A percentile compares a stretch with the other conserved stretches of the same genome.
These are phyloP conservation scores for Aspergillus udagawae DNA, from an alignment of 2,329 filamentous ascomycete genomes.

Conservation along the genomic window DNA sequence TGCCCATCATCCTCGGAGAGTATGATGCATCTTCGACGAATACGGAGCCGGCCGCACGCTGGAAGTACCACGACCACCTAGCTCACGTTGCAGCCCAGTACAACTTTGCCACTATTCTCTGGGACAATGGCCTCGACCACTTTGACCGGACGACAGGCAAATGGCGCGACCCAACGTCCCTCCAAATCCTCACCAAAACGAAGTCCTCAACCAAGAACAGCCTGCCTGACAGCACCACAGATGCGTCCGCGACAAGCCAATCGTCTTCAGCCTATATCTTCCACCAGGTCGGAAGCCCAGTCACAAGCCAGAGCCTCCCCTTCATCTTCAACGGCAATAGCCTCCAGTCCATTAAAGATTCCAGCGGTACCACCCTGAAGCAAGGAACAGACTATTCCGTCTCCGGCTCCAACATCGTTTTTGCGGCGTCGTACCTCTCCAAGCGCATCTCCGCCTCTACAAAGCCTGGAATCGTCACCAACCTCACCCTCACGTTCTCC, in stretches of 20 bases:
- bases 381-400: slow-evolving; percentile 46
- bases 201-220: slow-evolving; percentile 45
- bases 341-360: slow-evolving; percentile 40
- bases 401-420: slow-evolving; percentile 44
- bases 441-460: slow-evolving; percentile 42
- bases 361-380: slow-evolving; percentile 33
- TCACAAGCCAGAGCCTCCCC: slow-evolving; percentile 43
- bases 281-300: slow-evolving; percentile 46
- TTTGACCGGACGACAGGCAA: slow-evolving; percentile 47
- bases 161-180: slow-evolving; percentile 50
- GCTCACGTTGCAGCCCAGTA: slow-evolving; percentile 48
- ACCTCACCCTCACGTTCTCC: slow-evolving; percentile 52
- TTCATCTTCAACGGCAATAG: slow-evolving; percentile 56
- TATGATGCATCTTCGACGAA: slow-evolving; percentile 50
- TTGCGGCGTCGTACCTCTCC: slow-evolving; percentile 46
- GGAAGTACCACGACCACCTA: slow-evolving; percentile 57
- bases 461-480: slow-evolving; percentile 46
- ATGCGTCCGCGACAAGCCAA: slow-evolving; percentile 45
- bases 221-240: slow-evolving; percentile 51
- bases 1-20: slow-evolving; percentile 57
- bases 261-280: slow-evolving; percentile 53
- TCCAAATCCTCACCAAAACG: slow-evolving; percentile 48
- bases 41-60: slow-evolving; percentile 54
- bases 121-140: slow-evolving; percentile 58
- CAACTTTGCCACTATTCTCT: slow-evolving; percentile 50